These are phyloP conservation scores for Xylaria sp. DNA, from an alignment of 2,329 filamentous ascomycete genomes.

Conservation along the genomic window DNA sequence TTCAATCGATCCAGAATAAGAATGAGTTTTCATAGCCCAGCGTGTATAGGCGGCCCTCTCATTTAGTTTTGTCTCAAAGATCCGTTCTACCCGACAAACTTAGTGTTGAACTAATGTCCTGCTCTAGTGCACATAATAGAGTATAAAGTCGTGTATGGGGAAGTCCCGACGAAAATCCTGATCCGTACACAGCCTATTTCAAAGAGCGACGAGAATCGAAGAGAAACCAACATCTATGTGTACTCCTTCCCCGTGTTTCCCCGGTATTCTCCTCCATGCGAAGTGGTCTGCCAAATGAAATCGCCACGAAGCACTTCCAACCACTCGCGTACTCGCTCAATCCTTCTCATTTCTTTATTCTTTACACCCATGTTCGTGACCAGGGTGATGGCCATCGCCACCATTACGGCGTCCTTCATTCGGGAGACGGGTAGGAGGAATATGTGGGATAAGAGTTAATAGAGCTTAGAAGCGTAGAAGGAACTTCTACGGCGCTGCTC, in stretches of 20 bases:
- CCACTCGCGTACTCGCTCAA: background rate
- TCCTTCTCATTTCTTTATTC: background rate
- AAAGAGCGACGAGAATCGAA: slow-evolving; percentile 36
- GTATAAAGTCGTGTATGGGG: background rate
- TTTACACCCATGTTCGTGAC: slow-evolving; percentile 4
- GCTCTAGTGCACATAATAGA: background rate
- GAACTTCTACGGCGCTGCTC: background rate
- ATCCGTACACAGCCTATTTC: slow-evolving; percentile 4
- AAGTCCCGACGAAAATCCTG: background rate
- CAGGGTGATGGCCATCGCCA: background rate
- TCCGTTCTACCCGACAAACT: background rate
- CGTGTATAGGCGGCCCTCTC: background rate
- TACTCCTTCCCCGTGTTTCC: background rate
- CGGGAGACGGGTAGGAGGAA: background rate
- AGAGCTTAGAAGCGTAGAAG: slow-evolving; percentile 11
- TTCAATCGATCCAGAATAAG: background rate
- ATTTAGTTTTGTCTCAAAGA: background rate
- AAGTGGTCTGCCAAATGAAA: slow-evolving; percentile 7
- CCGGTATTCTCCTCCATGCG: background rate
- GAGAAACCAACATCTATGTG: slow-evolving; percentile 5
- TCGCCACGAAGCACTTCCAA: slow-evolving; percentile 22
- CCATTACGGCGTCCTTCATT: slow-evolving; percentile 3
- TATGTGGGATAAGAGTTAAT: slow-evolving; percentile 28
- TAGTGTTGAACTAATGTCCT: background rate
- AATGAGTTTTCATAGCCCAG: background rate